These are phyloP conservation scores for Ambrosia hybrid DNA, from an alignment of 140 eudicot species.

Conservation along the genomic window DNA sequence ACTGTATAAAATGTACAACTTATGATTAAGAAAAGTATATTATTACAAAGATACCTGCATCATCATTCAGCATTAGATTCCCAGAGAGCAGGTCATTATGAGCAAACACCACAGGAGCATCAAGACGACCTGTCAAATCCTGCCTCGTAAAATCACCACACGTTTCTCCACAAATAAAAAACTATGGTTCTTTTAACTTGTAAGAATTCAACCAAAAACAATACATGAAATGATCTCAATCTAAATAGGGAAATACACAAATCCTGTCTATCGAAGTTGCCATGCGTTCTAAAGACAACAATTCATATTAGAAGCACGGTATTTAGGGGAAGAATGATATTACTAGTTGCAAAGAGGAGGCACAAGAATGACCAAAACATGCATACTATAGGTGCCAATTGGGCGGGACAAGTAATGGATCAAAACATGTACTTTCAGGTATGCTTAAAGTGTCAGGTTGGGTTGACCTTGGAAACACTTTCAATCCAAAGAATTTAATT, in stretches of 20 bases:
- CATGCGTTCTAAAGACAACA: too few species aligned
- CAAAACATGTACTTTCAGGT: too few species aligned
- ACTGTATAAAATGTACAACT: not conserved
- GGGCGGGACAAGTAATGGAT: too few species aligned
- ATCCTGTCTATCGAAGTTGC: too few species aligned
- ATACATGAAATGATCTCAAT: not conserved
- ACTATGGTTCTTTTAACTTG: slow-evolving; percentile 23
- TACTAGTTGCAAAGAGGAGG: too few species aligned
- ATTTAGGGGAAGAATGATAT: too few species aligned
- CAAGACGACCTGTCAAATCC: slow-evolving; percentile 78
- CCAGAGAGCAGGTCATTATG: slow-evolving; percentile 97
- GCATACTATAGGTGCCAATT: too few species aligned
- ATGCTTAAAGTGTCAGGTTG: not conserved
- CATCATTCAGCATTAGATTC: slow-evolving; percentile 86
- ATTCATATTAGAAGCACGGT: too few species aligned
- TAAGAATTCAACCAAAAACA: slow-evolving; percentile 10
- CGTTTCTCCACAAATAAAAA: slow-evolving; percentile 37
- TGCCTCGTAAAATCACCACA: slow-evolving; percentile 51
- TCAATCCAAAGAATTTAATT: not conserved
- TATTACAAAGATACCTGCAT: slow-evolving; percentile 55
- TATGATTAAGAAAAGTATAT: not conserved
- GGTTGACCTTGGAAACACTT: not conserved
- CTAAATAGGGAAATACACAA: too few species aligned
- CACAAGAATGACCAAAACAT: too few species aligned
- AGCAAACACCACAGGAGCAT: slow-evolving; percentile 88